These are phyloP conservation scores for Akanthomyces lecanii DNA, from an alignment of 2,329 filamentous ascomycete genomes.

Conservation along the genomic window DNA sequence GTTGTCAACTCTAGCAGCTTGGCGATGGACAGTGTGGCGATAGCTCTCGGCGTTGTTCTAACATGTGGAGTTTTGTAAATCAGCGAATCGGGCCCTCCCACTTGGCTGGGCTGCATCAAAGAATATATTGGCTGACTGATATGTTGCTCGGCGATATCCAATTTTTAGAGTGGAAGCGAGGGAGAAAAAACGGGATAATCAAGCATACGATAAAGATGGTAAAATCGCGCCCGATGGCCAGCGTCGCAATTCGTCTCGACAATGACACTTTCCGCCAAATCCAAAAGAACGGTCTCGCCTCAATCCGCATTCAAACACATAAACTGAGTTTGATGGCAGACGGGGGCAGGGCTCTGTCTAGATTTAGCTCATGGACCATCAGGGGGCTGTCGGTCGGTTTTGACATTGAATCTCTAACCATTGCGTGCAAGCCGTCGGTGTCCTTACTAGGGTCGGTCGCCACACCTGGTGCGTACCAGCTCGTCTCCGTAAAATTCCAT, in stretches of 20 bases:
- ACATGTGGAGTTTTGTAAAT: neutral
- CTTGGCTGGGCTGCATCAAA: neutral
- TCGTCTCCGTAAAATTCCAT: slow-evolving; percentile 29
- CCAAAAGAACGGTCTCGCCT: slow-evolving; percentile 33
- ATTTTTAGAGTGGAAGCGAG: neutral
- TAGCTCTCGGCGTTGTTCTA: slow-evolving; percentile 1
- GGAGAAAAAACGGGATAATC: neutral
- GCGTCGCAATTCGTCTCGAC: slow-evolving; percentile 29
- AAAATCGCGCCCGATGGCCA: slow-evolving; percentile 29
- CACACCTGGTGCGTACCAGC: slow-evolving; percentile 33
- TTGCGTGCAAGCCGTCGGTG: slow-evolving; percentile 35
- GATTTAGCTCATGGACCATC: slow-evolving; percentile 32
- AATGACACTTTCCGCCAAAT: slow-evolving; percentile 37
- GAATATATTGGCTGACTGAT: neutral
- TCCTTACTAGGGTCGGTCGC: slow-evolving; percentile 24
- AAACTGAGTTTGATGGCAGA: slow-evolving; percentile 32
- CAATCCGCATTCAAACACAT: slow-evolving; percentile 32
- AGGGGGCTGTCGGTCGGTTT: slow-evolving; percentile 32
- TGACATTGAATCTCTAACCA: slow-evolving; percentile 37
- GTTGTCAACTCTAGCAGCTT: no score
- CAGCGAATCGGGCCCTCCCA: neutral
- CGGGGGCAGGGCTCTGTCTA: slow-evolving; percentile 28
- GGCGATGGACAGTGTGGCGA: neutral
- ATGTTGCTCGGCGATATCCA: neutral
- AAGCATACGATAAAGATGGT: slow-evolving; percentile 32